Evolutionary conservation across 805 yeast genomes (phyloP), one percentile per base, ranked within the genome.

Genomic region (Metschnikowia cerradonensis): DNA sequence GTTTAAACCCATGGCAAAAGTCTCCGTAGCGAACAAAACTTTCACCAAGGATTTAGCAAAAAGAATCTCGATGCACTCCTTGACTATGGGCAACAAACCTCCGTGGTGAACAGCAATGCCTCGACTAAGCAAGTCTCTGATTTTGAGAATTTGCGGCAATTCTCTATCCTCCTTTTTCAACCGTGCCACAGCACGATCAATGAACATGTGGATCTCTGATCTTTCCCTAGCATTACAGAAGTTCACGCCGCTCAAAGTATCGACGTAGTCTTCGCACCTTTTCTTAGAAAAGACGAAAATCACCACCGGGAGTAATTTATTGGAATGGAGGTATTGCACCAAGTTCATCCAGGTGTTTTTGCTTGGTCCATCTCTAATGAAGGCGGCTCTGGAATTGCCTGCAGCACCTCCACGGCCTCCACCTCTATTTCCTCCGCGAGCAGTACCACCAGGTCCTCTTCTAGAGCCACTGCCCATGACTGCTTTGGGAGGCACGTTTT

Each of bases 1-100:
- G 65, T 94, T 94, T 65, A 94, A 79, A 13, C 99, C 99, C 98
- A 94, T 94, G 6, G 99, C 98, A 76, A 94, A 92, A 0, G 99
- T 94, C 67, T 94, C 99, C 0, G 99, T 94, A 0, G 99, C 98
- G 72, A 94, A 94, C 47, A 94, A 72, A 1, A 92, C 94, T 66
- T 90, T 91, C 41, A 94, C 88, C 47, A 92, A 75, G 0, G 96
- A 84, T 59, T 82, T 85, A 0, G 97, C 84, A 71, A 94, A 94
- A 44, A 94, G 70, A 50, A 94, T 91, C 68, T 94, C 99, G 56
- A 91, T 91, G 42, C 90, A 82, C 63, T 91, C 98, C 62, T 91
- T 91, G 26, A 91, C 95, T 37, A 91, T 91, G 0, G 98, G 98
- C 51, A 91, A 70, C 52, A 91, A 70, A 0, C 98, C 98, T 64